Evolutionary conservation across 352 stramenopile species (phyloP).

Genomic region (Phytopythium sindhum): DNA sequence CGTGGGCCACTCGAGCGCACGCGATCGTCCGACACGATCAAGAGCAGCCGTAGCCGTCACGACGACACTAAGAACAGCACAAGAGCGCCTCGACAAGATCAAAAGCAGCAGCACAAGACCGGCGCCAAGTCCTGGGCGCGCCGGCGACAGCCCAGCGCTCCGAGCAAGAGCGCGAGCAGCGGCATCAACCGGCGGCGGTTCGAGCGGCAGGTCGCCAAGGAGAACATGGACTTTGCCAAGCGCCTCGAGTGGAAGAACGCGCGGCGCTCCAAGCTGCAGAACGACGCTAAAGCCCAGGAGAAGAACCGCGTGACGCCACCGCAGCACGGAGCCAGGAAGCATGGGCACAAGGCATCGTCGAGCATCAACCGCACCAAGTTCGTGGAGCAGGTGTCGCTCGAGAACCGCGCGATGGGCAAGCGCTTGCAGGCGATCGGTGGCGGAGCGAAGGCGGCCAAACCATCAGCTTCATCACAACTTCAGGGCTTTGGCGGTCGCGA

Average conservation of each 20-base stretch:
- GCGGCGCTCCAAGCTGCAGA: constrained; percentile 24
- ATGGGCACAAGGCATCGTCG: constrained; percentile 54
- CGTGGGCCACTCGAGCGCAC: not conserved
- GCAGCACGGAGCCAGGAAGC: constrained; percentile 38
- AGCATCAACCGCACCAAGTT: constrained; percentile 62
- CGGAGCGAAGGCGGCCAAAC: constrained; percentile 1
- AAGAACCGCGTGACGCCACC: constrained; percentile 29
- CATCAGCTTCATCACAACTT: not conserved
- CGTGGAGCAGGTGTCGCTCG: constrained; percentile 35
- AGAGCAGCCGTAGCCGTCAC: not conserved
- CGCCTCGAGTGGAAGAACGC: constrained; percentile 34
- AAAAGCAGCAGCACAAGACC: not conserved
- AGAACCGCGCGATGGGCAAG: constrained; percentile 59
- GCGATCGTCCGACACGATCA: not conserved
- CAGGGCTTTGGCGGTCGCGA: constrained; percentile 10
- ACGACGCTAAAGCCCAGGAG: constrained; percentile 36
- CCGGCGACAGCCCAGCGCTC: not conserved
- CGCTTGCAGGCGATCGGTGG: constrained; percentile 36
- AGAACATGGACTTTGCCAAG: constrained; percentile 61
- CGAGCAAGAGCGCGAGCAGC: constrained; percentile 41
- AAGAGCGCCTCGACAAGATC: not conserved
- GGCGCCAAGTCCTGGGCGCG: not conserved
- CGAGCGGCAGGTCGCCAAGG: constrained; percentile 47
- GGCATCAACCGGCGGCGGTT: constrained; percentile 51
- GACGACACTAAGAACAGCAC: not conserved